phyloP scores from a whole-genome alignment of 176 grass and related monocot genomes.

The Dactylis glomerata region DNA sequence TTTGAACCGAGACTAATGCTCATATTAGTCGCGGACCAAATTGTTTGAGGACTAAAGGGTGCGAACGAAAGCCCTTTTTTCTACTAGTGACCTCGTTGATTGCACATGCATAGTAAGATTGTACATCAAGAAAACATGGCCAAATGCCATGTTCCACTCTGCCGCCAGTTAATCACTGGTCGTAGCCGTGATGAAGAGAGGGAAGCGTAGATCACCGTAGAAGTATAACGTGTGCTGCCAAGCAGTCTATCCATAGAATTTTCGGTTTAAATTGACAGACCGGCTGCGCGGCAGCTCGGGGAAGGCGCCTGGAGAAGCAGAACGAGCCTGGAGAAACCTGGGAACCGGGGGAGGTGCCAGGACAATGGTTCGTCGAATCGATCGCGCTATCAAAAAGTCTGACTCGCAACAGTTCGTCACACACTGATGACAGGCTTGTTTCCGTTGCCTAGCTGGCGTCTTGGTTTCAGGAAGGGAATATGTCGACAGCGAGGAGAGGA shows the following conservation, averaged over 20 bases:
- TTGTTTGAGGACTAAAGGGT: too few species aligned
- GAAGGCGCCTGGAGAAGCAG: too few species aligned
- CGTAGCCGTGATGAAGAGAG: neutral
- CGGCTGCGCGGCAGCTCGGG: too few species aligned
- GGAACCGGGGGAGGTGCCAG: neutral
- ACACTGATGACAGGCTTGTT: neutral
- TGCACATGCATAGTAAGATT: neutral
- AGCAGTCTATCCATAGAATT: neutral
- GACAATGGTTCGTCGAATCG: neutral
- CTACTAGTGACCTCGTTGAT: too few species aligned
- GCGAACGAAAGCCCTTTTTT: too few species aligned
- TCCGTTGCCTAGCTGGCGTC: neutral
- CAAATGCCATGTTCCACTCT: too few species aligned
- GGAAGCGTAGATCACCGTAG: neutral
- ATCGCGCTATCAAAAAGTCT: neutral
- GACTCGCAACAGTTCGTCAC: neutral
- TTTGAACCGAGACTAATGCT: too few species aligned
- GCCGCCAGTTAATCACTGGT: neutral
- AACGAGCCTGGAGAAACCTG: too few species aligned
- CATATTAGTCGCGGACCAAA: too few species aligned
- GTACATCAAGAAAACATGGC: neutral
- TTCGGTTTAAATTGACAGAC: neutral
- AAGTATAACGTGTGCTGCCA: neutral
- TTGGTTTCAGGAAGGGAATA: neutral
- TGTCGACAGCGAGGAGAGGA: neutral